Evolutionary conservation across 805 yeast species (phyloP), one percentile per base, ranked within the genome.

Genomic region (Kodamaea restingae): DNA sequence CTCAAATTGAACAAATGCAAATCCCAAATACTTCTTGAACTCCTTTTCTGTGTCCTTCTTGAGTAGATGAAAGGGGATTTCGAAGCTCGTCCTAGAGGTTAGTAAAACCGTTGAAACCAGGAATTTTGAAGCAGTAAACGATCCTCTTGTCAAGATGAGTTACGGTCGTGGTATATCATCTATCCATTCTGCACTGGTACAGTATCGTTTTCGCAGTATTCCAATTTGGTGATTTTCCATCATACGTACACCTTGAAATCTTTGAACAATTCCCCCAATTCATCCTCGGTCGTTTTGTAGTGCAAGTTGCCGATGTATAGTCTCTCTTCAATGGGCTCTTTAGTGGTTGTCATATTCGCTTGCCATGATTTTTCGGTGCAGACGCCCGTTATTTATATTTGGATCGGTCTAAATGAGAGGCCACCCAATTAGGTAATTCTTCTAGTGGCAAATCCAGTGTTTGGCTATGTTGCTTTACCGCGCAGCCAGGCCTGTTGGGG

Each of bases 1-100:
- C 31, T 58, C 68, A 49, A 76, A 76, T 43, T 78, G 75, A 37
- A 78, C 74, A 55, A 79, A 80, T 10, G 80, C 84, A 50, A 75
- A 78, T 29, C 85, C 84, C 44, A 66, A 73, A 56, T 63, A 71
- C 58, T 65, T 60, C 56, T 66, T 50, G 58, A 62, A 58, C 43
- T 67, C 54, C 34, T 60, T 62, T 32, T 61, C 67, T 18, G 57
- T 56, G 32, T 58, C 56, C 35, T 58, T 56, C 27, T 52, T 51
- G 36, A 52, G 46, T 45, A 66, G 64, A 56, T 70, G 71, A 52
- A 58, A 57, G 15, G 84, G 84, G 45, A 78, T 66, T 39, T 75
- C 76, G 35, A 78, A 70, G 22, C 63, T 66, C 20, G 65, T 67
- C 18, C 63, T 58, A 36, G 18, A 46, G 46, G 52, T 56, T 52